Conservation (phyloP, 1,284 basidiomycete species). For the Tilletia setariae region DNA sequence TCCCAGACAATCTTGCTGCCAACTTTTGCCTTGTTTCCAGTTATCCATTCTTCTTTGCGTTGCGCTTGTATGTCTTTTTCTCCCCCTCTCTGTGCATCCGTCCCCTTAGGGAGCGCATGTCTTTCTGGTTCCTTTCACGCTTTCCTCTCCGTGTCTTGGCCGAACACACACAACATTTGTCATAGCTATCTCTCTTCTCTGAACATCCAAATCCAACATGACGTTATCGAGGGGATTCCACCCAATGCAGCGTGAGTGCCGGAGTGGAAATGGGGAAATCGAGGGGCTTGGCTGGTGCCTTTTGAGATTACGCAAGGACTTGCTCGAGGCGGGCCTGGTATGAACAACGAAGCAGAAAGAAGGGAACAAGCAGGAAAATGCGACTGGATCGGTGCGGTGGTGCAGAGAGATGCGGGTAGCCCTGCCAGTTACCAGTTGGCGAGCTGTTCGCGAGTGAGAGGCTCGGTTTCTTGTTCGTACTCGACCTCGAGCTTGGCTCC, state of each 20-base stretch:
- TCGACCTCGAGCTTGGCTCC: conserved; percentile 79
- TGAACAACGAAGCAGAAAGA: not conserved
- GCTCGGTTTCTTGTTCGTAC: conserved; percentile 85
- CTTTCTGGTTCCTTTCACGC: not conserved
- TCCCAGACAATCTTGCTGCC: not conserved
- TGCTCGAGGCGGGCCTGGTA: not conserved
- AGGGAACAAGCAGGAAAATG: not conserved
- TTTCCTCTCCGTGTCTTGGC: too few species aligned
- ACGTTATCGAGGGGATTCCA: too few species aligned
- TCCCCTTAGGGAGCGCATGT: not conserved
- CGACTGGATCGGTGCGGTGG: not conserved
- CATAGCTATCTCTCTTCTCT: too few species aligned
- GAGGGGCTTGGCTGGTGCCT: too few species aligned
- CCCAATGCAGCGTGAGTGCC: too few species aligned
- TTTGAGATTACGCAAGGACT: too few species aligned
- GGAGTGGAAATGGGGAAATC: too few species aligned
- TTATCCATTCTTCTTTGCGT: not conserved
- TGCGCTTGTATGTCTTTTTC: not conserved
- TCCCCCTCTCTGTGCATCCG: not conserved
- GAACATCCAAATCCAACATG: too few species aligned
- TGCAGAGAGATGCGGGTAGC: not conserved
- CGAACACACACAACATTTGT: not conserved
- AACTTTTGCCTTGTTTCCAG: not conserved
- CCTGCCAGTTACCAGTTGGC: conserved; percentile 38
- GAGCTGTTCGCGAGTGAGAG: conserved; percentile 56